A percentile compares a stretch with the other conserved stretches of the same genome.
Evolutionary conservation across 768 basidiomycete genomes (phyloP).

Genomic region (Xanthoconium stramineum): DNA sequence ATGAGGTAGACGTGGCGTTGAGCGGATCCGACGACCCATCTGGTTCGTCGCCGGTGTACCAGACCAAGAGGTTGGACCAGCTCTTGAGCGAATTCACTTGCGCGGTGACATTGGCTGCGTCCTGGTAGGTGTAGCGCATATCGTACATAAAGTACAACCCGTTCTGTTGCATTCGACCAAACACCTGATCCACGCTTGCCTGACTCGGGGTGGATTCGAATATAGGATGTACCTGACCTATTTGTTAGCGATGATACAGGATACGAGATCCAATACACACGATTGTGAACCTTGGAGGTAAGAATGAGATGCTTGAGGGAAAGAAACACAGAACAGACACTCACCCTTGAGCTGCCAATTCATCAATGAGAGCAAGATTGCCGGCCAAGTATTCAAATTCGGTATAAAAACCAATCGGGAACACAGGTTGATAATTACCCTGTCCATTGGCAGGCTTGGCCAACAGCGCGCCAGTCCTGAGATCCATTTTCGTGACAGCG

Average conservation of each 20-base stretch:
- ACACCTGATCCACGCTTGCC: slow-evolving; percentile 42
- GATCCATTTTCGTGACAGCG: slow-evolving; percentile 57
- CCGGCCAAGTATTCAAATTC: slow-evolving; percentile 34
- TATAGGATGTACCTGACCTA: slow-evolving; percentile 58
- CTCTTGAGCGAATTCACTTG: slow-evolving; percentile 68
- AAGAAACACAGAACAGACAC: slow-evolving; percentile 1
- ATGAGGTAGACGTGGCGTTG: slow-evolving; percentile 48
- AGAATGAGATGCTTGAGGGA: neutral
- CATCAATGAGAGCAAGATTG: slow-evolving; percentile 26
- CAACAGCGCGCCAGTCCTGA: slow-evolving; percentile 52
- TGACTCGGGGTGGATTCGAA: slow-evolving; percentile 58
- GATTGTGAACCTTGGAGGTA: slow-evolving; percentile 16
- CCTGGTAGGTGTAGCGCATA: slow-evolving; percentile 71
- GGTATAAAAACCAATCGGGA: slow-evolving; percentile 43
- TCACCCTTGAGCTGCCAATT: slow-evolving; percentile 31
- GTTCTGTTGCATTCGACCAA: slow-evolving; percentile 68
- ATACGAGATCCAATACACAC: slow-evolving; percentile 22
- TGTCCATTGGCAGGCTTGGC: slow-evolving; percentile 48
- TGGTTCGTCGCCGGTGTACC: slow-evolving; percentile 74
- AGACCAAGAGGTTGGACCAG: slow-evolving; percentile 62
- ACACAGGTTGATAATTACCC: slow-evolving; percentile 47
- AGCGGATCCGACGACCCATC: slow-evolving; percentile 67
- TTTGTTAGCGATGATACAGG: slow-evolving; percentile 4
- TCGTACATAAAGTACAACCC: slow-evolving; percentile 74
- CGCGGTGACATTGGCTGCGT: slow-evolving; percentile 53